Base-by-base conservation (phyloP, 2,329 filamentous ascomycete species). In the Fusarium bulbicola region DNA sequence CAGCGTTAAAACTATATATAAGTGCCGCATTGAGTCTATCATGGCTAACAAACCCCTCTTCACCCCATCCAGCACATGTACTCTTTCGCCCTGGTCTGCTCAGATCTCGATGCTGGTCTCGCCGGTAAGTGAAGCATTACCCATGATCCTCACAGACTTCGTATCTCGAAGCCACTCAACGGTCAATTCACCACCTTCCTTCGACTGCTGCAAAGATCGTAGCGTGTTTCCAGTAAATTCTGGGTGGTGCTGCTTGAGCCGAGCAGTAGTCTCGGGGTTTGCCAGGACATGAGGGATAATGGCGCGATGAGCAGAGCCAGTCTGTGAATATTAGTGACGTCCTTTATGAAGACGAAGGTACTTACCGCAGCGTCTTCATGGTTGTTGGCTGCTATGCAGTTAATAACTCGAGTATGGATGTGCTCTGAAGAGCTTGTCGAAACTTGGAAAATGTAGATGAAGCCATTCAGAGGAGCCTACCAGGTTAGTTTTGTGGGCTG, bases 271-370 rank as follows among this genome's bases (percentile, higher is more conserved):
- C 1, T 56, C 64, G 0, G 57, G 7, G 2, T 63, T 49, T 5
- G 65, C 50, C 3, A 68, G 6, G 14, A 36, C 49, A 16, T 68
- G 65, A 0, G 65, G 65, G 5, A 63, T 30, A 3, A 68, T 68
- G 5, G 65, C 65, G 7, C 65, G 65, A 6, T 68, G 65, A 3
- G 65, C 63, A 3, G 65, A 68, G 3, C 65, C 65, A 16, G 64
- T 68, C 65, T 21, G 5, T 11, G 2, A 2, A 2, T 16, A 12
- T 68, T 9, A 68, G 47, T 30, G 32, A 34, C 8, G 14, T 14
- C 32, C 7, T 16, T 34, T 34, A 4, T 8, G 7, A 34, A 34
- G 7, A 16, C 7, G 7, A 34, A 42, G 5, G n/a, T 3, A 43
- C n/a, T 2, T 20, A 63, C 65, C 0, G 65, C 65, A 0, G 66